A percentile compares a stretch with the other conserved stretches of the same genome.
Evolutionary conservation across 169 alveolate species (phyloP).

Genomic region (Cryptosporidium sp.): DNA sequence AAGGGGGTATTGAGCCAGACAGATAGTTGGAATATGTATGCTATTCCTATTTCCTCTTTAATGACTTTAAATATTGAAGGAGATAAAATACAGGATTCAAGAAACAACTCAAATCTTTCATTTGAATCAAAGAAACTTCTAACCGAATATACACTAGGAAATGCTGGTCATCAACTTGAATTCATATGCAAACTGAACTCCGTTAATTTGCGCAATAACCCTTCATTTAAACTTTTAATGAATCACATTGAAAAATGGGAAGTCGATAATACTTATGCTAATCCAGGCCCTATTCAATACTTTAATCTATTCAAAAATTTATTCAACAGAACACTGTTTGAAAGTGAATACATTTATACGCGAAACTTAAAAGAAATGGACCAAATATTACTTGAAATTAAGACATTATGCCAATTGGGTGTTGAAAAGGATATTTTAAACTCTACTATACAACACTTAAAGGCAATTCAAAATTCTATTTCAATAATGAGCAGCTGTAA

Average conservation of each 20-base stretch:
- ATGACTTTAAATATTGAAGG: constrained; percentile 16
- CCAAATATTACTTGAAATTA: constrained; percentile 83
- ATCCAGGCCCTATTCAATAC: constrained; percentile 97
- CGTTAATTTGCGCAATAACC: neutral
- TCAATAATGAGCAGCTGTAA: neutral
- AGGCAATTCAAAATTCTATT: constrained; percentile 31
- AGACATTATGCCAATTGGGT: constrained; percentile 89
- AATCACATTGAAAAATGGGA: constrained; percentile 89
- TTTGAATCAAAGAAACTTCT: neutral
- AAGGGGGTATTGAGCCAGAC: constrained; percentile 17
- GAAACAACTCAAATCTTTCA: constrained; percentile 84
- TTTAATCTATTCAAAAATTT: constrained; percentile 85
- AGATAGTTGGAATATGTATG: constrained; percentile 59
- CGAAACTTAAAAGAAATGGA: constrained; percentile 89
- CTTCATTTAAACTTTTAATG: constrained; percentile 76
- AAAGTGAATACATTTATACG: constrained; percentile 88
- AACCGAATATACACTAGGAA: constrained; percentile 83
- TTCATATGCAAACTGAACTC: constrained; percentile 26
- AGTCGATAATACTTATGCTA: constrained; percentile 91
- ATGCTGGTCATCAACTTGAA: constrained; percentile 74
- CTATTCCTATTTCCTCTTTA: constrained; percentile 40
- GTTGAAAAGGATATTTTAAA: constrained; percentile 84
- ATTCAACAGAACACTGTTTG: constrained; percentile 86
- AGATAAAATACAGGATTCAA: constrained; percentile 60
- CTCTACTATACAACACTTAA: constrained; percentile 20